phyloP scores from a whole-genome alignment of 2,329 filamentous ascomycete species.

The Cylindrodendrum hubeiense region DNA sequence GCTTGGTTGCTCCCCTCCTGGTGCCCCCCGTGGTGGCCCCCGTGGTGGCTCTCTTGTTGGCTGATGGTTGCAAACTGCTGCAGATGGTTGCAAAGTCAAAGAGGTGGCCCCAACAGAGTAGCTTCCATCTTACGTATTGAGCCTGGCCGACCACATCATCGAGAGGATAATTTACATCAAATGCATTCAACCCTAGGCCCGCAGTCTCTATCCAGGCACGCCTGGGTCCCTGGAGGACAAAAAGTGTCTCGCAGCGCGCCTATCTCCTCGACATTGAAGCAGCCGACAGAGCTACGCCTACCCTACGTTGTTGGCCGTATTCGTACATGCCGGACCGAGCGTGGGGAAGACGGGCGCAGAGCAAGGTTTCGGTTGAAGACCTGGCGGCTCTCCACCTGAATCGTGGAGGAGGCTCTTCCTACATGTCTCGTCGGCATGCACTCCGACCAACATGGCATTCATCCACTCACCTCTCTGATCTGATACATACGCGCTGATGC shows the following conservation, averaged over 20 bases:
- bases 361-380: slow-evolving; percentile 4
- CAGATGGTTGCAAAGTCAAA: background rate
- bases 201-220: background rate
- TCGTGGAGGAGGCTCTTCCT: background rate
- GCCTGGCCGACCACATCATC: slow-evolving; percentile 10
- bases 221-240: background rate
- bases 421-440: background rate
- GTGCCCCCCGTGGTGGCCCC: slow-evolving; percentile 5
- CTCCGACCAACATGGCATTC: background rate
- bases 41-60: background rate
- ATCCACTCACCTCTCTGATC: slow-evolving; percentile 1
- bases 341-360: background rate
- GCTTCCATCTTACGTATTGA: slow-evolving; percentile 20
- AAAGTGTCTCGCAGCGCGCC: background rate
- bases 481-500: background rate
- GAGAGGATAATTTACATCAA: background rate
- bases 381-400: background rate
- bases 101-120: slow-evolving; percentile 7
- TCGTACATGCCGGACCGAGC: background rate
- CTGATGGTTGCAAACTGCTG: background rate
- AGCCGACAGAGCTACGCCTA: slow-evolving; percentile 1
- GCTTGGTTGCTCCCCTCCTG: slow-evolving; percentile 7
- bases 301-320: slow-evolving; percentile 9
- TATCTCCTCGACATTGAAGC: background rate
- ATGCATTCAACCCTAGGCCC: slow-evolving; percentile 1